phyloP scores from a whole-genome alignment of 1,284 basidiomycete species.

The Malassezia psittaci region DNA sequence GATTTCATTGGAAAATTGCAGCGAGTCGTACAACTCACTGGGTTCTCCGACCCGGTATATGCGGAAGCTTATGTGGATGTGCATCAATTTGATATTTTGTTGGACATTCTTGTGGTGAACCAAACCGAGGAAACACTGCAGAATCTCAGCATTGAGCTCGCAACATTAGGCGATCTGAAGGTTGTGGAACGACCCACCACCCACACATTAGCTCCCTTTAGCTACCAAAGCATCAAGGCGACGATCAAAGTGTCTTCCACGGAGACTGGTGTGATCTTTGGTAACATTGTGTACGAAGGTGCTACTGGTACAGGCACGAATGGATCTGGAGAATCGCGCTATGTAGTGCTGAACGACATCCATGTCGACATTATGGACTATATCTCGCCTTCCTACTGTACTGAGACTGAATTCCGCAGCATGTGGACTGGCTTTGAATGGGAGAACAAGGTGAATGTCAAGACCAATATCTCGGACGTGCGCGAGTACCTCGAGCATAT shows the following conservation, averaged over 20 bases:
- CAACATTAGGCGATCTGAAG: conserved; percentile 91
- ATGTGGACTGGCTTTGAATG: conserved; percentile 99
- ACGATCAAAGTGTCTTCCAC: conserved; percentile 81
- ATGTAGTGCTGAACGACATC: conserved; percentile 87
- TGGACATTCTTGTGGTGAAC: conserved; percentile 91
- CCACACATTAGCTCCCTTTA: conserved; percentile 86
- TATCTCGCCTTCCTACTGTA: conserved; percentile 93
- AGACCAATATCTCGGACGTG: conserved; percentile 68
- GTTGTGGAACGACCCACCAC: conserved; percentile 88
- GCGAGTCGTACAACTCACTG: conserved; percentile 88
- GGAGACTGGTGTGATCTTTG: conserved; percentile 96
- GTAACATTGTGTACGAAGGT: conserved; percentile 85
- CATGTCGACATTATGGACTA: conserved; percentile 99
- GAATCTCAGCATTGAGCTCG: conserved; percentile 93
- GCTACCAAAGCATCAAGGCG: conserved; percentile 96
- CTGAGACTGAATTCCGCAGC: conserved; percentile 70
- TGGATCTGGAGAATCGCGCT: conserved; percentile 53
- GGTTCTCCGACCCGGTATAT: conserved; percentile 96
- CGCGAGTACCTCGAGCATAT: conserved; percentile 77
- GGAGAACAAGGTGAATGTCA: conserved; percentile 94
- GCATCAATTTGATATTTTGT: conserved; percentile 89
- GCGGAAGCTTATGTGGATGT: conserved; percentile 97
- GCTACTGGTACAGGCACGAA: conserved; percentile 33
- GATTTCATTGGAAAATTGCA: conserved; percentile 95
- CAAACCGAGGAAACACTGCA: conserved; percentile 89